phyloP scores from a whole-genome alignment of 2,329 filamentous ascomycete species.

The Fusarium oxysporum region DNA sequence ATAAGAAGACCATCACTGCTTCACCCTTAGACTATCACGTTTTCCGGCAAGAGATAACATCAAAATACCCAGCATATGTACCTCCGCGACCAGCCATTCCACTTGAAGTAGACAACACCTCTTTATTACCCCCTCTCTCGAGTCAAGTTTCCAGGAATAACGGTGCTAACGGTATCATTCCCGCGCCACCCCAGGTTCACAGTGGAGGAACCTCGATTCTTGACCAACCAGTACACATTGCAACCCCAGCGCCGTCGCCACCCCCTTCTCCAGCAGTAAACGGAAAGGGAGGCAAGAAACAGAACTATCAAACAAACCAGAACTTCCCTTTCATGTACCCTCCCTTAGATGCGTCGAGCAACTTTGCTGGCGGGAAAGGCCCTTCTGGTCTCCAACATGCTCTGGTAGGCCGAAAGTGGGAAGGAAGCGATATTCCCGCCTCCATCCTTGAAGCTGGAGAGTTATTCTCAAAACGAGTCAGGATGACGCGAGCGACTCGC shows the following conservation, averaged over 20 bases:
- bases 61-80: conserved; percentile 97
- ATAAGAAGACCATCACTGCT: conserved; percentile 86
- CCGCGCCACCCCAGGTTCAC: conserved; percentile 64
- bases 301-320: conserved; percentile 99
- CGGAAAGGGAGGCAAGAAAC: conserved; percentile 95
- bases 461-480: conserved; percentile 88
- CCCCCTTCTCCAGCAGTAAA: conserved; percentile 89
- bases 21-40: conserved; percentile 96
- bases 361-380: conserved; percentile 90
- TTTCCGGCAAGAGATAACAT: conserved; percentile 96
- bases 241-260: conserved; percentile 95
- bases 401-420: conserved; percentile 86
- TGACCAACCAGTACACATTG: conserved; percentile 96
- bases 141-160: conserved; percentile 75
- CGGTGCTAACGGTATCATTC: conserved; percentile 71
- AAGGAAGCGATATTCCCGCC: conserved; percentile 91
- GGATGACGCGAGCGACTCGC: conserved; percentile 90
- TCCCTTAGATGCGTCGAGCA: conserved; percentile 88
- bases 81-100: conserved; percentile 86
- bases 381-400: conserved; percentile 81
- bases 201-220: conserved; percentile 81
- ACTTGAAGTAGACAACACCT: conserved; percentile 89
- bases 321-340: conserved; percentile 99
- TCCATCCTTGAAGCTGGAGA: conserved; percentile 96
- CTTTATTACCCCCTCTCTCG: conserved; percentile 85